Evolutionary conservation across 495 filamentous ascomycete species (phyloP).

Genomic region (Trichoderma virens): DNA sequence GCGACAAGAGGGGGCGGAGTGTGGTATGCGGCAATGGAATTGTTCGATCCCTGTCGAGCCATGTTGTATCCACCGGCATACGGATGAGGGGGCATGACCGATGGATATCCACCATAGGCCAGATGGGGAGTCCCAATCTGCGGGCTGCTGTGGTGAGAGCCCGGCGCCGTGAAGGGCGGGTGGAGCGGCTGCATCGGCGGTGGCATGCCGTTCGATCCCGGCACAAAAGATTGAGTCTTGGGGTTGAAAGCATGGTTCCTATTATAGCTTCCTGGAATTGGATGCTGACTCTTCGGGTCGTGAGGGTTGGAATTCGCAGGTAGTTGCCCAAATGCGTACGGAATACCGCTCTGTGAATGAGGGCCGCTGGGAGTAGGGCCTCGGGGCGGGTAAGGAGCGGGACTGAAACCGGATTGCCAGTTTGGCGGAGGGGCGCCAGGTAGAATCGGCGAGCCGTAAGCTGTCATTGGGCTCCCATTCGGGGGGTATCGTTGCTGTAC

Average conservation of each 20-base stretch:
- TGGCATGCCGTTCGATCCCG: constrained; percentile 41
- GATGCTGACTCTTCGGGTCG: constrained; percentile 61
- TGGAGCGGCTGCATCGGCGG: constrained; percentile 30
- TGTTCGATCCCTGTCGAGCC: constrained; percentile 47
- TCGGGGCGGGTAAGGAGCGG: constrained; percentile 12
- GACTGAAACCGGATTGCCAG: constrained; percentile 10
- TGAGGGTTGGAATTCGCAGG: constrained; percentile 60
- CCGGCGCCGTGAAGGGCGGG: constrained; percentile 25
- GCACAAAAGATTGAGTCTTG: constrained; percentile 83
- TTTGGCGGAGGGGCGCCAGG: constrained; percentile 17
- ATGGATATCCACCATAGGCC: constrained; percentile 31
- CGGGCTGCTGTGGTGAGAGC: constrained; percentile 37
- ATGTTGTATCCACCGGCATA: constrained; percentile 39
- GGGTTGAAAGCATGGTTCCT: constrained; percentile 77
- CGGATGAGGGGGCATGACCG: constrained; percentile 30
- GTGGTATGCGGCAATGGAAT: constrained; percentile 41
- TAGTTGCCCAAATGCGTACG: constrained; percentile 71
- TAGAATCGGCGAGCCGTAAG: constrained; percentile 20
- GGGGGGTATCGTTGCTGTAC: constrained; percentile 23
- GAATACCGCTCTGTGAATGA: constrained; percentile 33
- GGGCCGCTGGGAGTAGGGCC: constrained; percentile 18
- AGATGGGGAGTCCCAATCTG: constrained; percentile 38
- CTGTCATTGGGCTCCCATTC: constrained; percentile 14
- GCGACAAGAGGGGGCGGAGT: constrained; percentile 11
- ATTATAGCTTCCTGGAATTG: constrained; percentile 74